Evolutionary conservation across 1,139 yeast genomes (phyloP), one percentile per base, ranked within the genome.

Genomic region (Pichia sp.): DNA sequence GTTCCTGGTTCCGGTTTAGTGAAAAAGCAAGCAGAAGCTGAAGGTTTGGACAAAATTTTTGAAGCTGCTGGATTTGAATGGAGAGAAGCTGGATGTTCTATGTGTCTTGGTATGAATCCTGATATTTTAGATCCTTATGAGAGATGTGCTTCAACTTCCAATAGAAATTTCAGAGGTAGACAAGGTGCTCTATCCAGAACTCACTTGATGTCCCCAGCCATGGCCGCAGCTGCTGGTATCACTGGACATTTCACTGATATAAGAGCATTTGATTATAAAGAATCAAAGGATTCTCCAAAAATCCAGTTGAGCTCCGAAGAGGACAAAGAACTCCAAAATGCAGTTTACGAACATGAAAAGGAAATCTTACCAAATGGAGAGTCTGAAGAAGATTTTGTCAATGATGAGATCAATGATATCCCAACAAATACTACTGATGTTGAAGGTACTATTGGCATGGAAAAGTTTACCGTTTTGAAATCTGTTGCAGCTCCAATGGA

Each of bases 11-110:
- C 97, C 17, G 98, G 98, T 52, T 72, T 91, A 45, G 93, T 91
- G 51, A 91, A 89, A 67, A 69, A 69, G 46, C 94, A 86, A 67
- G 98, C 98, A 42, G 98, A 91, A 67, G 71, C 68, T 51, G 98
- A 91, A 68, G 98, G 98, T 41, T 74, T 91, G 44, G 93, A 91
- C 62, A 84, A 85, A 69, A 75, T 91, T 47, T 91, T 91, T 56
- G 78, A 72, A 56, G 86, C 77, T 39, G 97, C 98, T 43, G 97
- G 96, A 22, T 91, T 91, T 60, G 88, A 84, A 56, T 91, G 98
- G 98, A 83, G 98, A 71, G 98, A 91, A 69, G 97, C 98, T 50
- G 98, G 98, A 48, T 91, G 98, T 68, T 89, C 97, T 39, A 91
- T 91, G 98, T 91, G 98, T 69, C 76, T 91, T 46, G 98, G 98